Base-by-base conservation (phyloP, 495 filamentous ascomycete genomes). In the Chaetomidium leptoderma region DNA sequence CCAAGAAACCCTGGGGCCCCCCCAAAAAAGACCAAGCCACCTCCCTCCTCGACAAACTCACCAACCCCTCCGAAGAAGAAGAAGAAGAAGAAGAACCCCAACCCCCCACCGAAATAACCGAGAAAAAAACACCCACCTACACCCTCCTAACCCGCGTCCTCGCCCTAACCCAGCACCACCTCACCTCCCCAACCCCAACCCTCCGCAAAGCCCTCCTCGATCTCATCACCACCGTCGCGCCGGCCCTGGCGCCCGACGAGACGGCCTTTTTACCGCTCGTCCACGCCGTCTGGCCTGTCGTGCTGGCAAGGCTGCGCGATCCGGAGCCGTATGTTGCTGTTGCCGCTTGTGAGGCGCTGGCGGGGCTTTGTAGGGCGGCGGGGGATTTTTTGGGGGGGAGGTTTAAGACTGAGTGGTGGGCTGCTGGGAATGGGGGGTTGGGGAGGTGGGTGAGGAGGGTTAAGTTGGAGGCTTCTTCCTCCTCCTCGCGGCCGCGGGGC, bases 231-330 rank as follows among this genome's bases (percentile, higher is more conserved):
- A 86, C 85, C 4, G 82, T 88, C 9, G 76, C 85, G 11, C 83
- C 85, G 0, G 77, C 84, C 4, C 79, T 97, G 3, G 81, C 86
- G 2, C 75, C 78, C 0, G 84, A 93, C 63, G 87, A 95, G 66
- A 82, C 88, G 47, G 83, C 82, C 13, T 96, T 95, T 66, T 76
- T 98, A 1, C 93, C 93, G 0, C 76, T 97, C 3, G 84, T 97
- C 45, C 90, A 96, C 67, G 87, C 88, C 4, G 72, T 97, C 24
- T 98, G 91, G 90, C 90, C 91, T 0, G 82, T 89, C 6, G 74
- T 95, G 10, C 71, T 88, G 0, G 71, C 80, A 5, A 80, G 89
- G 33, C 77, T 97, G 6, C 79, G 87, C 58, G 88, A 95, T 66
- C 71, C 81, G 26, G 90, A 95, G 68, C 77, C 81, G 0, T 91